phyloP scores from a whole-genome alignment of 805 yeast genomes.

The Monosporozyma yasuniensis region DNA sequence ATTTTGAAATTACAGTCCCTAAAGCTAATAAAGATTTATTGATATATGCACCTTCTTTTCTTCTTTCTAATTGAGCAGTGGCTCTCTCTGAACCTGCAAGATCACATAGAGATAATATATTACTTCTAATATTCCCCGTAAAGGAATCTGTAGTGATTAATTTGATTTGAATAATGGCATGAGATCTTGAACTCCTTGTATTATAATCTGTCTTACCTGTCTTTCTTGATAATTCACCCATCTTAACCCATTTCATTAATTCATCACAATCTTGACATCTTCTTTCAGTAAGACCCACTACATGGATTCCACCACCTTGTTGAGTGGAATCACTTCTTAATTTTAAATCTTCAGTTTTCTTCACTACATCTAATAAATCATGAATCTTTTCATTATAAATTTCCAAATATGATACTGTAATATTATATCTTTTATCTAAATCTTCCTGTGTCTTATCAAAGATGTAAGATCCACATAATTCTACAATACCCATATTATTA shows the following conservation, averaged over 20 bases:
- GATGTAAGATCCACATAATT: slow-evolving; percentile 44
- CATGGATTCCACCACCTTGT: slow-evolving; percentile 57
- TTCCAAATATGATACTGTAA: slow-evolving; percentile 68
- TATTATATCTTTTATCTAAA: slow-evolving; percentile 27
- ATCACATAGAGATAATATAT: slow-evolving; percentile 81
- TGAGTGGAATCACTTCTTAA: slow-evolving; percentile 55
- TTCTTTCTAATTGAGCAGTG: slow-evolving; percentile 51
- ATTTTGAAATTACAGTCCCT: slow-evolving; percentile 83
- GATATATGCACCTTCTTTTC: slow-evolving; percentile 90
- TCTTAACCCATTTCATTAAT: slow-evolving; percentile 46
- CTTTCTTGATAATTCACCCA: slow-evolving; percentile 66
- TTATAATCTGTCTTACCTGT: slow-evolving; percentile 89
- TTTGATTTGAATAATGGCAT: slow-evolving; percentile 72
- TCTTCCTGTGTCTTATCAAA: slow-evolving; percentile 33
- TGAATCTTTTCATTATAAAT: slow-evolving; percentile 82
- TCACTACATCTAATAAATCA: slow-evolving; percentile 47
- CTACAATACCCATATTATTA: slow-evolving; percentile 47
- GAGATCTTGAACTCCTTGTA: slow-evolving; percentile 80
- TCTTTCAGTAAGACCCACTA: slow-evolving; percentile 63
- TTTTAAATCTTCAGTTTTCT: slow-evolving; percentile 47
- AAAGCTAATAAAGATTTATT: slow-evolving; percentile 84
- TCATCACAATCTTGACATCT: slow-evolving; percentile 49
- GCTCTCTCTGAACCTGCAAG: slow-evolving; percentile 96
- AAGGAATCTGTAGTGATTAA: slow-evolving; percentile 38
- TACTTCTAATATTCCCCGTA: slow-evolving; percentile 33